phyloP scores from a whole-genome alignment of 116 monocot genomes.

The Iris pallida region DNA sequence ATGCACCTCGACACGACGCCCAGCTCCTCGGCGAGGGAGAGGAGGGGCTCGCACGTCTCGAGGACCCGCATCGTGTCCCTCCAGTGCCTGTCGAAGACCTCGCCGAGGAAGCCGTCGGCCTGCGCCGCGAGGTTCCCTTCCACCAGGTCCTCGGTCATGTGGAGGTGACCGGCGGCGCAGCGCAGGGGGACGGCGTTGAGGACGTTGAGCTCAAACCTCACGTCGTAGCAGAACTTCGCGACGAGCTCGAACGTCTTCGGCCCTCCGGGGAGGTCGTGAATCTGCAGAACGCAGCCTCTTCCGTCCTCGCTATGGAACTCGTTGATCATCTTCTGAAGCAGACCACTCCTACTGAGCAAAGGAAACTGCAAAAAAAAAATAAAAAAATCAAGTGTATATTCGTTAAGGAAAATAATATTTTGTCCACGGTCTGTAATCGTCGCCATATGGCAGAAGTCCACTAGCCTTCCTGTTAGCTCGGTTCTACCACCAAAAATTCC shows the following conservation, averaged over 20 bases:
- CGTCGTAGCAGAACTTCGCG: constrained; percentile 62
- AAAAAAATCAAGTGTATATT: too few species aligned
- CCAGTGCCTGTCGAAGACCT: constrained; percentile 42
- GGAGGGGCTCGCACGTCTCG: constrained; percentile 42
- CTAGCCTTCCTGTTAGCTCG: too few species aligned
- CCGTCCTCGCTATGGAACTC: constrained; percentile 26
- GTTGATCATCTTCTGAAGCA: constrained; percentile 45
- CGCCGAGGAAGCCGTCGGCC: constrained; percentile 46
- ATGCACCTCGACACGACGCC: constrained; percentile 53
- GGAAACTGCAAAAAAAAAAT: constrained; percentile 47
- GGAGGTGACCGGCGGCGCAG: constrained; percentile 55
- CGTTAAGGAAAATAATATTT: too few species aligned
- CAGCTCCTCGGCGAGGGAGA: constrained; percentile 44
- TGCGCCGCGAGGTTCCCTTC: constrained; percentile 45
- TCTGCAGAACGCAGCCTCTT: constrained; percentile 27
- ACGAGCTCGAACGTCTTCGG: constrained; percentile 60
- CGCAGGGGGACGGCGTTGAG: constrained; percentile 35
- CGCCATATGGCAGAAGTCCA: too few species aligned
- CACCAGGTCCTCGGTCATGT: constrained; percentile 52
- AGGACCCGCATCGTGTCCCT: constrained; percentile 49
- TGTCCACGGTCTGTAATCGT: too few species aligned
- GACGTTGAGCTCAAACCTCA: constrained; percentile 47
- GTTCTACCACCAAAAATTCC: too few species aligned
- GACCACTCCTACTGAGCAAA: constrained; percentile 53
- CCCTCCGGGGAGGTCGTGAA: constrained; percentile 61